Percentiles rank a stretch among this genome's conserved stretches.
Evolutionary conservation across 441 rosid genomes (phyloP).

Genomic region (Pelargonium citronellum): DNA sequence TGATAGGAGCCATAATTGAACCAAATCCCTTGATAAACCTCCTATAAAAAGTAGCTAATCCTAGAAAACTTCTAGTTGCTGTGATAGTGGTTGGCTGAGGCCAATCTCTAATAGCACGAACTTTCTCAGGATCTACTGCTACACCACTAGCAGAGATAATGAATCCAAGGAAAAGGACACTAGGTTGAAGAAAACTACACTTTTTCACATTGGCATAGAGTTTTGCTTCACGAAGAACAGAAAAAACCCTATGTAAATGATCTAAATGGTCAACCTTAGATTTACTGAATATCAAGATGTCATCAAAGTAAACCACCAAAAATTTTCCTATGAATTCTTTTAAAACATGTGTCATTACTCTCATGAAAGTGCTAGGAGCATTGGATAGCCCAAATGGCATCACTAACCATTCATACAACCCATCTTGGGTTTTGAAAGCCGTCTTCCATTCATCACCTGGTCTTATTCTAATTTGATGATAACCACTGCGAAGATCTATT

Average conservation of each 20-base stretch:
- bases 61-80: too few relatives aligned
- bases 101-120: too few relatives aligned
- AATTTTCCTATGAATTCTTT: neutral
- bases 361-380: neutral
- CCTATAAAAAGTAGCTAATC: too few relatives aligned
- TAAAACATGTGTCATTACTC: neutral
- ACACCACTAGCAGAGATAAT: too few relatives aligned
- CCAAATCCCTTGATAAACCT: too few relatives aligned
- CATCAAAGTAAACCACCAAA: neutral
- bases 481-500: neutral
- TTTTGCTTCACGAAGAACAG: neutral
- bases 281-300: neutral
- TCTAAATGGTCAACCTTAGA: neutral
- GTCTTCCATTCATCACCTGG: slow-evolving; percentile 3
- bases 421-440: neutral
- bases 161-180: too few relatives aligned
- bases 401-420: neutral
- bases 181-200: too few relatives aligned
- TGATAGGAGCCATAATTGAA: too few relatives aligned
- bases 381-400: neutral
- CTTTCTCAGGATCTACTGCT: too few relatives aligned
- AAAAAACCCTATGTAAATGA: neutral
- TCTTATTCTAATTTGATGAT: neutral
- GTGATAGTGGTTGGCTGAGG: too few relatives aligned
- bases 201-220: slow-evolving; percentile 2